Base-by-base conservation (phyloP, 2,329 filamentous ascomycete species). In the Fusarium marasasianum region DNA sequence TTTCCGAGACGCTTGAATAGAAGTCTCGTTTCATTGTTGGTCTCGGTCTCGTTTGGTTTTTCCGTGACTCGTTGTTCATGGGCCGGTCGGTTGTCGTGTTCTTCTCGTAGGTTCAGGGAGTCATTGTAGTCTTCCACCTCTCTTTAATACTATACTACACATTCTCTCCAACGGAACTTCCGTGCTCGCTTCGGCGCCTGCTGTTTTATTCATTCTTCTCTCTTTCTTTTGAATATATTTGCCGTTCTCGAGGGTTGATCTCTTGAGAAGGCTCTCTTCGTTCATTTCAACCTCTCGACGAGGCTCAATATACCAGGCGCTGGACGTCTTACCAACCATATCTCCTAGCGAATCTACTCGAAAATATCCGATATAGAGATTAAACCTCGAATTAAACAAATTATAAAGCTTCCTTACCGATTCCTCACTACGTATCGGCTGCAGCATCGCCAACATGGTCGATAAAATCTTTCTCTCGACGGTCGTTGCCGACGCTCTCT, bases 391-490 rank as follows among this genome's bases (percentile, higher is more conserved):
- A 54, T 60, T 22, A 41, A 43, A 29, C 43, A 26, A 59, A 24
- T 33, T 54, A 44, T 40, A 35, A 45, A 51, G 47, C 48, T 59
- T 53, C 38, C 59, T 56, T 44, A n/a, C 37, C 44, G n/a, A 56
- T 56, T 26, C n/a, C 31, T 57, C 50, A 33, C 56, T 41, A 17
- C 26, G 41, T 54, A 56, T 41, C 38, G 33, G 48, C 43, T 40
- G 38, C 53, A 40, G n/a, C 47, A 57, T 62, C 33, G 50, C 48
- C 69, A 78, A 62, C 26, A 90, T 90, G 88, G 84, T 84, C 66
- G 90, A 88, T 84, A 89, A 87, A 75, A 83, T 90, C 70, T 85
- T 89, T 68, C 74, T 85, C 72, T 81, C 86, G 74, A 87, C 88
- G 66, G 78, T 88, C 72, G 80, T 80, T 72, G 81, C 83, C 78